Evolutionary conservation across 176 grass and related monocot species (phyloP), one percentile per base, ranked within the genome.

Genomic region (Pontederia paniculata): DNA sequence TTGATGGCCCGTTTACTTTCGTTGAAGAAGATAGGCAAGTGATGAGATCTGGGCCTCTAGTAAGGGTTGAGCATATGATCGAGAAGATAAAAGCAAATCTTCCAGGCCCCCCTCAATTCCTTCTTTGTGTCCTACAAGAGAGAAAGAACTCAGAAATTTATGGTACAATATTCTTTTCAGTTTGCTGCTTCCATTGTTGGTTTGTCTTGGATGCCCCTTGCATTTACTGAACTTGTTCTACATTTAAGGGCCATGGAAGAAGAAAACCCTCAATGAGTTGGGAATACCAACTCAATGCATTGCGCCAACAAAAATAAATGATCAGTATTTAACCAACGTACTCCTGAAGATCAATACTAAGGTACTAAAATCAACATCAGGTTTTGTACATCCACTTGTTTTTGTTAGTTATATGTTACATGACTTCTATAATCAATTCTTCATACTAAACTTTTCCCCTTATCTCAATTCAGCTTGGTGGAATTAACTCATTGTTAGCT

Each of bases 261-360:
- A 77, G 71, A 96, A 96, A 83, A 89, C 83, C 74, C 90, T 96
- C 76, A 70, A 80, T 67, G 82, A 96, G 57, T 42, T 76, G 76
- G 90, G 90, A 70, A 85, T 96, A 61, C 67, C 76, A 48, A 96
- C 90, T 69, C 85, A 96, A 72, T 96, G 85, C 62, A 76, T 96
- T 71, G 74, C 75, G 76, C 85, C 85, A 54, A 80, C 49, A 76
- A 88, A 78, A 70, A 88, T 89, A 75, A 95, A 89, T 60, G 85
- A 95, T 66, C 90, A 95, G 48, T 95, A 89, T 60, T 80, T 89
- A 45, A 89, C 90, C 52, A 96, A 96, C 76, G 73, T 96, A 70
- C 85, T 96, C 60, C 67, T 96, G 21, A 96, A 96, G 77, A 86
- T 96, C 37, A 96, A 96, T 89, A 69, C 82, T 60, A 96, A 96